Evolutionary conservation across 345 rosid species (phyloP).

Genomic region (Aquilaria sinensis): DNA sequence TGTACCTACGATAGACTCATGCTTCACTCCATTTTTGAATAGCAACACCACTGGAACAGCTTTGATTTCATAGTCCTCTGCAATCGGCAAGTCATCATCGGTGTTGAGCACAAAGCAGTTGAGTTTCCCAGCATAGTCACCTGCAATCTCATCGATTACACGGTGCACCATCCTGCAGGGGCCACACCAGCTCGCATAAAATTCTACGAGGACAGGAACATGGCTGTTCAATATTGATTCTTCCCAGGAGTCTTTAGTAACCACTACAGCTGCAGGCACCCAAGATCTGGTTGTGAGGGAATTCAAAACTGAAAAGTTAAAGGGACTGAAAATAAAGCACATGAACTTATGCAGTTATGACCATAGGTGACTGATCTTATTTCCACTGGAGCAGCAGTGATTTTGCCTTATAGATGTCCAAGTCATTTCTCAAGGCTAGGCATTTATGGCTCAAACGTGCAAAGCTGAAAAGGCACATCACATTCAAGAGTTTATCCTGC

Average conservation of each 20-base stretch:
- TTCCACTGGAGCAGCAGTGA: too few species aligned
- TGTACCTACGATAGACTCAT: conserved; percentile 75
- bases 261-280: conserved; percentile 49
- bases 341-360: too few species aligned
- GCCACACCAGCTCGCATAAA: conserved; percentile 89
- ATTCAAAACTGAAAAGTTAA: background rate
- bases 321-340: too few species aligned
- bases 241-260: conserved; percentile 63
- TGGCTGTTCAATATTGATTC: conserved; percentile 52
- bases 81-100: conserved; percentile 57
- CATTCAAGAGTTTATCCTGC: too few species aligned
- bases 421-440: too few species aligned
- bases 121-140: conserved; percentile 68
- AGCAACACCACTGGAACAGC: conserved; percentile 88
- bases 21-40: conserved; percentile 79
- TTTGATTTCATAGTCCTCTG: conserved; percentile 76
- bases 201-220: conserved; percentile 76
- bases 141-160: conserved; percentile 74
- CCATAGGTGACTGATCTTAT: too few species aligned
- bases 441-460: too few species aligned
- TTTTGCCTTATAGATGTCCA: too few species aligned
- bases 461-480: too few species aligned
- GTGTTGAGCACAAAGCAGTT: conserved; percentile 67
- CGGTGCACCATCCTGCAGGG: conserved; percentile 59
- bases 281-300: conserved; percentile 13